Evolutionary conservation across 371 early-diverging fungal species (phyloP), one percentile per base, ranked within the genome.

Genomic region (Coemansia sp.): DNA sequence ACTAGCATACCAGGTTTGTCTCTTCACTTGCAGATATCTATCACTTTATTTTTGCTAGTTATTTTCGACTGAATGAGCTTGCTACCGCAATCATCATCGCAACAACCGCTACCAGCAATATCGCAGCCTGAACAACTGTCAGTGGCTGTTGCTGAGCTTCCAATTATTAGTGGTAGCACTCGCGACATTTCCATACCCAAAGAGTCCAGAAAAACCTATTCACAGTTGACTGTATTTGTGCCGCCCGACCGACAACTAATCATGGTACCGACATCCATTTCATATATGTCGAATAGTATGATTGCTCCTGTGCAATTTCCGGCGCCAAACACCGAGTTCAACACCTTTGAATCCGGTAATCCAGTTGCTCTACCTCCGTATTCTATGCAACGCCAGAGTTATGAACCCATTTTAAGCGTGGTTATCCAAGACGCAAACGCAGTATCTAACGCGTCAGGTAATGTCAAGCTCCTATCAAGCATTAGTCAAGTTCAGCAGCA

Each of bases 241-340:
- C 69, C 69, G 12, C 63, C 59, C 28, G 59, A 71, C 72, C 29
- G 59, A 11, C 72, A 41, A n/a, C 32, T 71, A 12, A 58, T 68
- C 11, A 52, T 69, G 63, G 58, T 71, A 26, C 72, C 72, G 8
- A 46, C 44, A 21, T 40, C 63, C 1, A 63, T 63, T 58, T 58
- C 61, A 26, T 17, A 67, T 29, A 52, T 58, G 21, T 19, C 29
- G 15, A 63, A 63, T 48, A 54, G 32, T 39, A 54, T 17, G 46
- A 65, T 69, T 26, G 44, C 53, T 7, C 58, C 60, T 1, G 59
- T 65, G 32, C 24, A 65, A 11, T 44, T 54, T 41, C 55, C 15
- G 7, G 40, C 67, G 11, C 36, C 36, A 36, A 23, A 8, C 19
- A 19, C 19, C 49, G 19, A 49, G 19, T 49, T n/a, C 11, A 44